Evolutionary conservation across 805 yeast genomes (phyloP), one percentile per base, ranked within the genome.

Genomic region (Yamadazyma scolyti): DNA sequence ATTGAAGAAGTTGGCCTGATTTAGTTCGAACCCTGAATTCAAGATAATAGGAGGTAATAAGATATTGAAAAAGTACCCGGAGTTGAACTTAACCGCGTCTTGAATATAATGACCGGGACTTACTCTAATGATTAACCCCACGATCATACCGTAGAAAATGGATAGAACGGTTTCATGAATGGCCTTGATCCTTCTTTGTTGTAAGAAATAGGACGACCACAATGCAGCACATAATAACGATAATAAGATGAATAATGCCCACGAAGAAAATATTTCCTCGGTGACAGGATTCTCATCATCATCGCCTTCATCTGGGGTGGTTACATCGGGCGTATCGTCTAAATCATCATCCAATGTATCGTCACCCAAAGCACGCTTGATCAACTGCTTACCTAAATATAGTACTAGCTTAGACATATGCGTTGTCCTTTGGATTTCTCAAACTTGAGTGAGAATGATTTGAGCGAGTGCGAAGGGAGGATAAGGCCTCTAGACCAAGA

Each of bases 151-250:
- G 48, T 90, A 88, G 54, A 93, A 88, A 37, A 93, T 93, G 1
- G 97, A 87, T 26, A 94, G 64, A 23, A 93, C 97, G 0, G 98
- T 93, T 61, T 93, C 99, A 58, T 93, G 99, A n/a, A 93, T 77
- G 3, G 96, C 95, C 57, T 86, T 89, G 48, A 93, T 90, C 43
- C 93, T 73, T 46, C 86, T 75, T 48, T 87, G 96, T 50, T 90
- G 96, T 28, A 93, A 67, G 53, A 84, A 90, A 59, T 90, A 93
- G 18, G 95, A 82, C 3, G 96, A 86, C 97, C 97, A 93, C 31
- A 93, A 65, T 0, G 98, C 96, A 6, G 89, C 74, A 36, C 90
- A 82, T 27, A 93, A 65, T 26, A 93, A 66, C 35, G 83, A 76
- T 28, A 93, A 56, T 41, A 93, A 68, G 37, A 93, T 94, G 58